Conservation (phyloP, 169 alveolate species). For the Sarcocystis neurona region DNA sequence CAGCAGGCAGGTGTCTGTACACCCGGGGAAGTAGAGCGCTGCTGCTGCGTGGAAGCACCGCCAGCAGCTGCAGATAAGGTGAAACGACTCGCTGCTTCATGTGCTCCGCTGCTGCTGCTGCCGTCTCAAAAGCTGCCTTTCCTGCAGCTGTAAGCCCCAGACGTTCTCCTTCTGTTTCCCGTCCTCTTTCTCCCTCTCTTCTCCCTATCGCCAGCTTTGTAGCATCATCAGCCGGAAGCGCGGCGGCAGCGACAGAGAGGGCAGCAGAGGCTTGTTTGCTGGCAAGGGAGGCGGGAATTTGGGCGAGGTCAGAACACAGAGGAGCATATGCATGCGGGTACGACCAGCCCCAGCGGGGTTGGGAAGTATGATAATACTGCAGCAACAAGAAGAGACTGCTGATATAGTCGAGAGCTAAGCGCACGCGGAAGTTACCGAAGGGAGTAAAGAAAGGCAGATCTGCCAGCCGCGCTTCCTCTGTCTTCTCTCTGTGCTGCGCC, state of each 20-base stretch:
- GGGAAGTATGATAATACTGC: slow-evolving; percentile 82
- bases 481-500: too few relatives aligned
- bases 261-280: neutral
- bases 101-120: neutral
- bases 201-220: too few relatives aligned
- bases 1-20: slow-evolving; percentile 47
- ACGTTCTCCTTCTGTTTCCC: too few relatives aligned
- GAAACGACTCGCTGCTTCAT: slow-evolving; percentile 34
- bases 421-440: slow-evolving; percentile 37
- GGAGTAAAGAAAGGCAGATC: neutral
- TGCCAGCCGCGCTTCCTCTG: slow-evolving; percentile 19
- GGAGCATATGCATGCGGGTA: slow-evolving; percentile 98
- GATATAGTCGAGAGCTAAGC: slow-evolving; percentile 11
- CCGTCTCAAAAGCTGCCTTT: slow-evolving; percentile 32
- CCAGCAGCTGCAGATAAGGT: slow-evolving; percentile 55
- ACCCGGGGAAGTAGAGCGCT: slow-evolving; percentile 40
- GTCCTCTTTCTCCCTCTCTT: too few relatives aligned
- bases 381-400: slow-evolving; percentile 50
- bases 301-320: slow-evolving; percentile 44
- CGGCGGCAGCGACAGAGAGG: neutral
- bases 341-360: slow-evolving; percentile 98
- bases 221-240: neutral
- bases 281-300: neutral
- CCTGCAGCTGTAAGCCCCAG: too few relatives aligned
- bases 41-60: slow-evolving; percentile 58